Base-by-base conservation (phyloP, 2,329 filamentous ascomycete species). In the Aspergillus flavus region DNA sequence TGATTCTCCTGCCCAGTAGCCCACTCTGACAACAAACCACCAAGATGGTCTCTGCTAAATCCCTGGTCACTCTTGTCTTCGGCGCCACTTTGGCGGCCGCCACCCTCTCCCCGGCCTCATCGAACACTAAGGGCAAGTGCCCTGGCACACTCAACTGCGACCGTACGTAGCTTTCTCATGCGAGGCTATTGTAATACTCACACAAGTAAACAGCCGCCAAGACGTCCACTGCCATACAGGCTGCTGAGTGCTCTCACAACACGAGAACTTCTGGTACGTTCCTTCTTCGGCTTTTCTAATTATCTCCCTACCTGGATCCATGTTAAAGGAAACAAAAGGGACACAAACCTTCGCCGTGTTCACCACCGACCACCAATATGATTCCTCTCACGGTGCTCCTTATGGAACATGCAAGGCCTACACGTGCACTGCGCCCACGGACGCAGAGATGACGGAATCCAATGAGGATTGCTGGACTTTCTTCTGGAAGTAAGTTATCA, bases 361-460 rank as follows among this genome's bases (percentile, higher is more conserved):
- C 68, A 65, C 67, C 26, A 78, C 75, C 7, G 80, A 84, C 70
- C 81, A 83, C 70, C 69, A 81, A 61, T 82, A 82, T 68, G 79
- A 83, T 65, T 65, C 63, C 26, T 68, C 68, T 63, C 60, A 82
- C 62, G 83, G 82, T 28, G 78, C 76, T 3, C 82, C 82, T 2
- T 84, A 84, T 68, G 82, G 82, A 1, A 84, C 80, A 5, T 84
- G 80, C 70, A 71, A 65, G 30, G 79, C 79, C 1, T 82, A 81
- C 67, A 80, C 77, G 1, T 81, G 78, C 68, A 66, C 72, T 10
- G 66, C 75, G 6, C 78, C 79, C 0, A 73, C 72, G 0, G 68
- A 61, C 11, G 64, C 68, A 3, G 69, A 74, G 7, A 65, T 81
- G 67, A 66, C 64, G 14, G 68, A 73, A n/a, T 61, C 62, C 48